Base-by-base conservation (phyloP, 2,329 filamentous ascomycete species). In the Emmonsia crescens region DNA sequence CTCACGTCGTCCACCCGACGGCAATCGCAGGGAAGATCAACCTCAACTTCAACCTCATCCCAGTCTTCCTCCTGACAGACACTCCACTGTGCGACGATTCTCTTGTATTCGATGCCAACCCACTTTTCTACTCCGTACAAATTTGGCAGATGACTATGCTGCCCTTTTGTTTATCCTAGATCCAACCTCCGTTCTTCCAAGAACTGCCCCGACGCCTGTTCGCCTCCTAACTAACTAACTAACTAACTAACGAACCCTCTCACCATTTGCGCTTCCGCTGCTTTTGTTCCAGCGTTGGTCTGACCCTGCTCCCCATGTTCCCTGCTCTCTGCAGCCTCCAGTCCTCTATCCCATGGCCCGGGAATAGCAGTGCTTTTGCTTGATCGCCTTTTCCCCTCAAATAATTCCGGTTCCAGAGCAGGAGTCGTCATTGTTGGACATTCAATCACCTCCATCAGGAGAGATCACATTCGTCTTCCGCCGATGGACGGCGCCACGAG, bases 401-500 rank as follows among this genome's bases (percentile, higher is more conserved):
- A 51, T 12, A 29, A 29, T 59, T 38, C 44, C 14, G 48, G 29
- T 55, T 19, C 4, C 33, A 29, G 16, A 10, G 5, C 4, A 33
- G 58, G 2, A 24, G 27, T 31, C 46, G 3, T 10, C 19, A 14
- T 48, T 48, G 36, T 31, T 49, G 6, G 33, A 36, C 27, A n/a
- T n/a, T 40, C 29, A 36, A 51, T 27, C 27, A 59, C 51, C 24
- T 36, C 29, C 57, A 27, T 33, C 21, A 10, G 36, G 10, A 29
- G 12, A 40, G 31, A 36, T 36, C 31, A 27, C 42, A 2, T 29
- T 10, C 21, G 19, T 12, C 16, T 33, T 59, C 36, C 31, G 52
- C 57, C 19, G 49, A 77, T 77, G 75, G 74, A 75, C 61, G 67
- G 68, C 63, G 67, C 71, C 54, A 64, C 68, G 54, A 65, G 66